phyloP scores from a whole-genome alignment of 2,329 filamentous ascomycete species.

The Fusarium sp. region DNA sequence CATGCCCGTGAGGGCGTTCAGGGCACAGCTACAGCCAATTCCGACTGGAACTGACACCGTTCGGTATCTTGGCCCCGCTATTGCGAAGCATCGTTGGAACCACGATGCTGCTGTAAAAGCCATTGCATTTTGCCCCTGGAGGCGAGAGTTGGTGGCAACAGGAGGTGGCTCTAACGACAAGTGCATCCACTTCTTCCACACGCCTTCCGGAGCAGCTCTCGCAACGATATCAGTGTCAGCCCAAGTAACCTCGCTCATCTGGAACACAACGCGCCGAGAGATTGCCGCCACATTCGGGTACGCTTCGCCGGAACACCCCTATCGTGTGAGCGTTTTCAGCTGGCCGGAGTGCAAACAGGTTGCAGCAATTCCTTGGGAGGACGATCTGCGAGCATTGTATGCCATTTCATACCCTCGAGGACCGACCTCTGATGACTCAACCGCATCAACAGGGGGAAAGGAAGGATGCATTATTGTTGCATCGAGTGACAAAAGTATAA shows the following conservation, averaged over 20 bases:
- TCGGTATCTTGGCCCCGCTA: conserved; percentile 61
- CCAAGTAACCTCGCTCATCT: conserved; percentile 92
- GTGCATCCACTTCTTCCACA: conserved; percentile 96
- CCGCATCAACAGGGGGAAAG: conserved; percentile 40
- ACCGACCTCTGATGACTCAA: conserved; percentile 44
- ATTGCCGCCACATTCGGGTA: conserved; percentile 96
- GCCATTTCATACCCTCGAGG: conserved; percentile 82
- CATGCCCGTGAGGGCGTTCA: conserved; percentile 6
- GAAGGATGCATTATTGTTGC: conserved; percentile 84
- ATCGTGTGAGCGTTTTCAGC: conserved; percentile 89
- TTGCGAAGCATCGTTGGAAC: conserved; percentile 75
- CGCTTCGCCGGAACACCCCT: conserved; percentile 87
- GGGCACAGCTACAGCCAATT: conserved; percentile 43
- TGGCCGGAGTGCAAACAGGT: conserved; percentile 93
- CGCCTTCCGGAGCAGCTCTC: conserved; percentile 80
- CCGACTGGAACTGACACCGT: conserved; percentile 48
- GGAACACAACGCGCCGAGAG: conserved; percentile 85
- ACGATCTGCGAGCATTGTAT: conserved; percentile 81
- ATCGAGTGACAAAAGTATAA: conserved; percentile 89
- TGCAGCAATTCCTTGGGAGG: conserved; percentile 84
- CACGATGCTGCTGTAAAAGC: conserved; percentile 94
- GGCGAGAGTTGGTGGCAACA: conserved; percentile 84
- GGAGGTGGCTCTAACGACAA: conserved; percentile 94
- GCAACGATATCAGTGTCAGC: conserved; percentile 92
- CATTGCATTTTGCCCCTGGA: conserved; percentile 96